phyloP scores from a whole-genome alignment of 345 rosid species.

The Chamaenerion angustifolium region DNA sequence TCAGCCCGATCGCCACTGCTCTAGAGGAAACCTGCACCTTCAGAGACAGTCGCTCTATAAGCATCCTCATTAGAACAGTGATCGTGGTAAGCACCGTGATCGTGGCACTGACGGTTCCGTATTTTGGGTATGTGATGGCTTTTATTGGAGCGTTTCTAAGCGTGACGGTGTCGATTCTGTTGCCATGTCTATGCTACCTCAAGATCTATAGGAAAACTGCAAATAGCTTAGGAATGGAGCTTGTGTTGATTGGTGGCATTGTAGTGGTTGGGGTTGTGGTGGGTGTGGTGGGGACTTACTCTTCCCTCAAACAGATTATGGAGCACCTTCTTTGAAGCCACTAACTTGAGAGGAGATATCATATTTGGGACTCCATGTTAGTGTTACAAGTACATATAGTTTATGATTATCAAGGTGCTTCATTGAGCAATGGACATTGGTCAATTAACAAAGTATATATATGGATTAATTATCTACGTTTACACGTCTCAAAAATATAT shows the following conservation, averaged over 20 bases:
- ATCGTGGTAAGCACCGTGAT: conserved; percentile 37
- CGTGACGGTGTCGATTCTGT: conserved; percentile 29
- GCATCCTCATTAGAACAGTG: conserved; percentile 31
- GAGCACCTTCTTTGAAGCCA: conserved; percentile 16
- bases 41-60: conserved; percentile 15
- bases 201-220: conserved; percentile 22
- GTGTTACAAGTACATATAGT: too few species aligned
- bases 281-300: conserved; percentile 32
- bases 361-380: too few species aligned
- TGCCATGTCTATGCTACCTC: conserved; percentile 58
- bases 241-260: conserved; percentile 20
- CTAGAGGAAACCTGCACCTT: conserved; percentile 29
- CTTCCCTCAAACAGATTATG: conserved; percentile 36
- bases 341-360: not conserved
- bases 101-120: conserved; percentile 45
- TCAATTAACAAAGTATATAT: too few species aligned
- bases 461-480: too few species aligned
- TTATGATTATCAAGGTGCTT: too few species aligned
- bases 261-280: conserved; percentile 23
- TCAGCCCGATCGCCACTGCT: conserved; percentile 35
- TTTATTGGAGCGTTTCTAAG: conserved; percentile 48
- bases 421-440: too few species aligned
- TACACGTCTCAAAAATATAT: too few species aligned
- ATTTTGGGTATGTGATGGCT: conserved; percentile 54
- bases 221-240: conserved; percentile 20